Evolutionary conservation across 805 yeast genomes (phyloP).

Genomic region (Zygoascus ofunaensis): DNA sequence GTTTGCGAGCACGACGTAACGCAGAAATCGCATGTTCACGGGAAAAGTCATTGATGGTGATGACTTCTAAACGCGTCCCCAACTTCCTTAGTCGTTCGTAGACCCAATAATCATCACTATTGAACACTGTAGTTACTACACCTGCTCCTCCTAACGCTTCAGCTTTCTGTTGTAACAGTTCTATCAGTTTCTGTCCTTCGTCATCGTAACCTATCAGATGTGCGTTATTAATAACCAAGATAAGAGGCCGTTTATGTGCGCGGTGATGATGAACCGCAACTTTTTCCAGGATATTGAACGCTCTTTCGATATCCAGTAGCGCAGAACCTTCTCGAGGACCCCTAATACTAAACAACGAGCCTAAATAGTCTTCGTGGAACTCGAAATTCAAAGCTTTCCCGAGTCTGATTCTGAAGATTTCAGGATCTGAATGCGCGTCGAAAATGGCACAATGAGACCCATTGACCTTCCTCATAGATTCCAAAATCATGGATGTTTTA

Average conservation of each 20-base stretch:
- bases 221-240: conserved; percentile 62
- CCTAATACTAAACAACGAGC: conserved; percentile 66
- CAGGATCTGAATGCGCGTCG: conserved; percentile 83
- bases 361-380: conserved; percentile 74
- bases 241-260: conserved; percentile 45
- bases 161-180: conserved; percentile 74
- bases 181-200: conserved; percentile 62
- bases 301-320: conserved; percentile 70
- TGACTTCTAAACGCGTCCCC: conserved; percentile 66
- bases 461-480: conserved; percentile 53
- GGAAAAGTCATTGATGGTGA: conserved; percentile 53
- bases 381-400: conserved; percentile 69
- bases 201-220: conserved; percentile 70
- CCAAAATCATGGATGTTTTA: conserved; percentile 64
- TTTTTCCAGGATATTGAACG: conserved; percentile 64
- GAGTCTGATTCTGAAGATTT: conserved; percentile 63
- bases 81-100: conserved; percentile 64
- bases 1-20: conserved; percentile 39
- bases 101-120: conserved; percentile 81
- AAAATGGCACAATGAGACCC: conserved; percentile 60
- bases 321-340: conserved; percentile 86
- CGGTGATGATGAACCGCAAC: conserved; percentile 44
- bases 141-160: conserved; percentile 69
- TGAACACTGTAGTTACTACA: conserved; percentile 59
- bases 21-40: conserved; percentile 49